Conservation (phyloP, 306 rosid genomes). For the Lagenaria siceraria region DNA sequence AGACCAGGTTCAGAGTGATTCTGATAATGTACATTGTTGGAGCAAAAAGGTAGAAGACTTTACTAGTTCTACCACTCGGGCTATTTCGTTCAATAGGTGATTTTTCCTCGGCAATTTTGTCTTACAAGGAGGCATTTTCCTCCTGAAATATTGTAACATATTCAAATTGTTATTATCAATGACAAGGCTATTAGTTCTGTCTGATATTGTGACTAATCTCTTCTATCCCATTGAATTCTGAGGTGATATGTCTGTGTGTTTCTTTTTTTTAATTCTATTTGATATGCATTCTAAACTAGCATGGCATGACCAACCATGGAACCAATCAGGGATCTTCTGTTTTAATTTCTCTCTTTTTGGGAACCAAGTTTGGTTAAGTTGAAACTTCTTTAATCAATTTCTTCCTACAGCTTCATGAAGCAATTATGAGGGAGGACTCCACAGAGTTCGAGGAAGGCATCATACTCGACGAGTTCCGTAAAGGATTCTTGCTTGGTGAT, state of each 20-base stretch:
- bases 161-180: background rate
- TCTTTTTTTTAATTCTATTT: background rate
- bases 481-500: constrained; percentile 79
- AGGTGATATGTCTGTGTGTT: background rate
- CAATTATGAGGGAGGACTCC: constrained; percentile 93
- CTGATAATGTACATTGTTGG: background rate
- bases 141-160: background rate
- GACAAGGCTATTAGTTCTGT: background rate
- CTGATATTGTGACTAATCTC: background rate
- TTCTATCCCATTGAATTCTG: background rate
- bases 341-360: background rate
- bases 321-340: background rate
- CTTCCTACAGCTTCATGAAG: constrained; percentile 68
- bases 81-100: background rate
- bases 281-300: background rate
- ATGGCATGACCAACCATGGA: background rate
- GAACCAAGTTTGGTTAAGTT: background rate
- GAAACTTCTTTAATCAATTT: background rate
- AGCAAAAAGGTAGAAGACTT: background rate
- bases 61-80: background rate
- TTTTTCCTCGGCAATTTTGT: background rate
- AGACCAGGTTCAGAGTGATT: background rate
- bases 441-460: constrained; percentile 62
- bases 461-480: constrained; percentile 67
- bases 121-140: background rate